Base-by-base conservation (phyloP, 1,139 yeast genomes). In the Scheffersomyces parashehatae region DNA sequence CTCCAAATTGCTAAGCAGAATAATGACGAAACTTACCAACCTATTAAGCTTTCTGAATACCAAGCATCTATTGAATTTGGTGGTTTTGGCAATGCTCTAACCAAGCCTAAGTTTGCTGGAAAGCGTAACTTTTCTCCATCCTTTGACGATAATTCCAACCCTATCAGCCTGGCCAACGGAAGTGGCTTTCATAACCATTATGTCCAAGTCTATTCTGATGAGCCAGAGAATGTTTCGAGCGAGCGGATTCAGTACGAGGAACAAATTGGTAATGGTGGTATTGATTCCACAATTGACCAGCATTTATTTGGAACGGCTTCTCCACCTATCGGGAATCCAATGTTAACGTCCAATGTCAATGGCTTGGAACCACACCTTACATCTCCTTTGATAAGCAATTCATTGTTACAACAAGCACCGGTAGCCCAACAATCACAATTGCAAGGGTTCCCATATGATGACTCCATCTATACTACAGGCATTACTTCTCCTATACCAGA, bases 11-110 rank as follows among this genome's bases (percentile, higher is more conserved):
- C 64, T n/a, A 67, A 65, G 39, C 52, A 54, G 15, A 56, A 55
- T 29, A 49, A 36, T 5, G 70, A 68, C 41, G 52, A 56, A 5
- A 51, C 48, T 24, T 73, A 73, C 49, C 65, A 63, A 38, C 73
- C 77, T 2, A 57, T 57, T 12, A 62, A 59, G 42, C 45, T 69
- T 45, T 59, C 65, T 5, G 79, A 73, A 46, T 63, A 64, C 46
- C 70, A 65, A 47, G 78, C 77, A 2, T 67, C 75, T 35, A 55
- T 70, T 36, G 73, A 68, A 38, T 73, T 72, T 61, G 78, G 77
- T 4, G 77, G 77, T 11, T 62, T 53, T 43, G 52, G 55, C 35
- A 68, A 68, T 50, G 70, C 75, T 2, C 56, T 70, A 38, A 63
- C 67, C n/a, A 68, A 68, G 41, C 51, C 56, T 6, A 53, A 52